These are phyloP conservation scores for Fusarium subtropicale DNA, from an alignment of 2,329 filamentous ascomycete species.

Conservation along the genomic window DNA sequence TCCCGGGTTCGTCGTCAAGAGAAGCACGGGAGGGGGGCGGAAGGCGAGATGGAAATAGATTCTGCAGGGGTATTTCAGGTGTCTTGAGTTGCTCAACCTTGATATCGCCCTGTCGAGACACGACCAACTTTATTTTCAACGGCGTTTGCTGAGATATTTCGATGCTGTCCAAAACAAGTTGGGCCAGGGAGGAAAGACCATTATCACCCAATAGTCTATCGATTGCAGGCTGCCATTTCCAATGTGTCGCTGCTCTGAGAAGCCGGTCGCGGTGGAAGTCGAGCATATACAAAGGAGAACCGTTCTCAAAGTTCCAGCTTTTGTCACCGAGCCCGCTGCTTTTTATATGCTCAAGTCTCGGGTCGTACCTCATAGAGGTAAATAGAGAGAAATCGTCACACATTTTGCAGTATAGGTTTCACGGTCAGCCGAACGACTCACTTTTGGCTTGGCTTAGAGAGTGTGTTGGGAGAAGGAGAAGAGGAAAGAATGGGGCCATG, in stretches of 20 bases:
- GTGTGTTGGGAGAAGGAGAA: not conserved
- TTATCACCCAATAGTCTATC: constrained; percentile 57
- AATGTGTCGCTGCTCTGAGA: constrained; percentile 70
- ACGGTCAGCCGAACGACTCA: not conserved
- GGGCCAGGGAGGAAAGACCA: constrained; percentile 58
- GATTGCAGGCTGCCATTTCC: constrained; percentile 63
- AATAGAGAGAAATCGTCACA: constrained; percentile 69
- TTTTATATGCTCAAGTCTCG: constrained; percentile 61
- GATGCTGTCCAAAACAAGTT: constrained; percentile 52
- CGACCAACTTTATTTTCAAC: constrained; percentile 66
- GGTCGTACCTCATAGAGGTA: constrained; percentile 79
- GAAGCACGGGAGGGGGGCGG: constrained; percentile 56
- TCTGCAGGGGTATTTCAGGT: constrained; percentile 57
- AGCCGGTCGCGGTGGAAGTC: constrained; percentile 82
- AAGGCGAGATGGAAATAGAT: constrained; percentile 69
- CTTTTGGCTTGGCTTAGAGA: not conserved
- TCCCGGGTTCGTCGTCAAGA: constrained; percentile 43
- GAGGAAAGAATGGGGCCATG: not conserved
- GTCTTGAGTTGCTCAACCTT: constrained; percentile 55
- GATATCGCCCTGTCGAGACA: constrained; percentile 63
- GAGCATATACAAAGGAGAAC: constrained; percentile 81
- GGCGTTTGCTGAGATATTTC: constrained; percentile 50
- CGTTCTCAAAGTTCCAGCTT: constrained; percentile 64
- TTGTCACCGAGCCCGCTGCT: constrained; percentile 54
- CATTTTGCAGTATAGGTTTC: constrained; percentile 43